A percentile compares a stretch with the other conserved stretches of the same genome.
Evolutionary conservation across 768 basidiomycete species (phyloP).

Genomic region (Suillus brevipes): DNA sequence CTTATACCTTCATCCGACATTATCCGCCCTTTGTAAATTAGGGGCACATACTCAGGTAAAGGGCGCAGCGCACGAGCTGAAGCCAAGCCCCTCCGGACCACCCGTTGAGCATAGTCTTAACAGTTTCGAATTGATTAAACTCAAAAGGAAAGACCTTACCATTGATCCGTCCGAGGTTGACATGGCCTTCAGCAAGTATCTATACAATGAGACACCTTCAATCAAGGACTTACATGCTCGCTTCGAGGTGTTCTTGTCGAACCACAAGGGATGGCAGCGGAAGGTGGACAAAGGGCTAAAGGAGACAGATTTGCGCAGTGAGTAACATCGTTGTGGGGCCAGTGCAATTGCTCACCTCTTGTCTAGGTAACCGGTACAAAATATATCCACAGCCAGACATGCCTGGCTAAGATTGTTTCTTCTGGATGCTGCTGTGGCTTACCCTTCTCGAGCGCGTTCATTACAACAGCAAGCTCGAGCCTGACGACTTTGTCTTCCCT

Average conservation of each 20-base stretch:
- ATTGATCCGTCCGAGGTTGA: slow-evolving; percentile 1
- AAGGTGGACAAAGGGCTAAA: slow-evolving; percentile 26
- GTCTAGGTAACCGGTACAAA: slow-evolving; percentile 32
- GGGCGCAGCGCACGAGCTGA: no score
- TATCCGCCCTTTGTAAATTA: no score
- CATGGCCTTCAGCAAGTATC: slow-evolving; percentile 9
- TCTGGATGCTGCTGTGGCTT: slow-evolving; percentile 26
- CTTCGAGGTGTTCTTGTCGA: slow-evolving; percentile 23
- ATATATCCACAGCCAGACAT: slow-evolving; percentile 36
- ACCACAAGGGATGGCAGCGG: slow-evolving; percentile 27
- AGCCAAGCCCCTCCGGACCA: no score
- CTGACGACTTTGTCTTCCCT: slow-evolving; percentile 37
- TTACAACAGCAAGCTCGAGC: slow-evolving; percentile 15
- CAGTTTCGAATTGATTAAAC: slow-evolving; percentile 30
- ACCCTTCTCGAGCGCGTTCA: slow-evolving; percentile 8
- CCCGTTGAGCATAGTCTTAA: no score
- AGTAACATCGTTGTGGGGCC: background rate
- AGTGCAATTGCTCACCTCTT: background rate
- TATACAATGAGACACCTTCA: slow-evolving; percentile 4
- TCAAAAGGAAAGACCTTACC: slow-evolving; percentile 25
- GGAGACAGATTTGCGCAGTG: slow-evolving; percentile 19
- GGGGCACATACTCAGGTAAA: no score
- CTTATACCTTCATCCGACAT: no score
- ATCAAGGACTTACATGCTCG: slow-evolving; percentile 17
- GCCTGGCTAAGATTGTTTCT: slow-evolving; percentile 30